phyloP scores from a whole-genome alignment of 108 stramenopile genomes.

The Cyclotella kingstonii region DNA sequence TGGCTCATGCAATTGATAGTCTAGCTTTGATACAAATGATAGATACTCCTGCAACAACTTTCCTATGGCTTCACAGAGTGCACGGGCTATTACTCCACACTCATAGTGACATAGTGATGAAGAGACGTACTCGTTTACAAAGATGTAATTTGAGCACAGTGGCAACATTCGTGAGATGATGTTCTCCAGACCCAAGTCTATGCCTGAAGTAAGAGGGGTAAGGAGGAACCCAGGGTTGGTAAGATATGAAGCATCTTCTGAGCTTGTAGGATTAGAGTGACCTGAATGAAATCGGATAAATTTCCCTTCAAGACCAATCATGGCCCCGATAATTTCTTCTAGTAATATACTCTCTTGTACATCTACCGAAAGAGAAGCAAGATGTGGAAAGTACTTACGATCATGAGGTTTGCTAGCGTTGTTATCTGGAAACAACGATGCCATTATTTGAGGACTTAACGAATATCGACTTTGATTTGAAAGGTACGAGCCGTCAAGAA shows the following conservation, averaged over 20 bases:
- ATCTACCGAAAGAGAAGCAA: slow-evolving; percentile 32
- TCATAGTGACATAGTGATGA: slow-evolving; percentile 63
- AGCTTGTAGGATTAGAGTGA: not conserved
- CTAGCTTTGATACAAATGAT: slow-evolving; percentile 67
- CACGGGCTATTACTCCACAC: slow-evolving; percentile 84
- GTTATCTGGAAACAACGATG: slow-evolving; percentile 14
- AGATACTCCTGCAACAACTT: slow-evolving; percentile 75
- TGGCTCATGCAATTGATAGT: slow-evolving; percentile 47
- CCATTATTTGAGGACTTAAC: slow-evolving; percentile 7
- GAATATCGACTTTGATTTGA: slow-evolving; percentile 28
- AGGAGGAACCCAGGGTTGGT: slow-evolving; percentile 14
- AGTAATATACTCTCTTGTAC: slow-evolving; percentile 63
- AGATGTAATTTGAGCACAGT: slow-evolving; percentile 61
- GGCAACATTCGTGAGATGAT: slow-evolving; percentile 71
- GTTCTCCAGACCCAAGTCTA: slow-evolving; percentile 54
- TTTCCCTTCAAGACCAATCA: slow-evolving; percentile 77
- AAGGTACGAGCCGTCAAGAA: slow-evolving; percentile 39
- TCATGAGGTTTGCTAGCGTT: not conserved
- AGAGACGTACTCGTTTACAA: slow-evolving; percentile 66
- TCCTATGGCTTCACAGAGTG: slow-evolving; percentile 79
- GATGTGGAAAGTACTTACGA: not conserved
- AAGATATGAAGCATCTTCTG: slow-evolving; percentile 1
- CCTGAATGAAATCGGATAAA: slow-evolving; percentile 40
- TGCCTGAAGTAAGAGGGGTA: slow-evolving; percentile 32
- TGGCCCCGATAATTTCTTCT: slow-evolving; percentile 77